Evolutionary conservation across 164 flowering plant genomes (phyloP), one percentile per base, ranked within the genome.

Genomic region (Sedum album): DNA sequence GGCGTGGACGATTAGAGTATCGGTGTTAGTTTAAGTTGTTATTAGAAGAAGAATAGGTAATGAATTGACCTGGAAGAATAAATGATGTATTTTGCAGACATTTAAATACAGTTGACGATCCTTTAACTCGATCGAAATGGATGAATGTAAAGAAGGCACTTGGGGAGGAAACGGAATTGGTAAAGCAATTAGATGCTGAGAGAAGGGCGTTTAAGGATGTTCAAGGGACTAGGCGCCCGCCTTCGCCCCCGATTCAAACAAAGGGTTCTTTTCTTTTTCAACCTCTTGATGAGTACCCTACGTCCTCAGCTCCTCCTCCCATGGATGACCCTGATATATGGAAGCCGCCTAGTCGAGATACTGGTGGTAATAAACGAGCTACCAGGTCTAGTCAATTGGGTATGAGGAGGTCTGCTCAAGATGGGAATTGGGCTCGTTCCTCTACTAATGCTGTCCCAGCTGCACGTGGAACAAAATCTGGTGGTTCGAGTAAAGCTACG

Each of bases 291-390:
- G 99, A 92, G 77, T 95, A 89, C 69, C 99, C 99, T n/a, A 85
- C 90, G 53, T 92, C 97, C 1, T 89, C 99, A 7, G 82, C 48
- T 35, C 5, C 83, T 76, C 88, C 77, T 38, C 77, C 91, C 0
- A 71, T 83, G 78, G 99, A 95, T 79, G 99, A 95, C 79, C 99
- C 99, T 69, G 99, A 95, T 89, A 92, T 95, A 28, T 95, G 99
- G 99, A 82, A 94, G 80, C 99, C 98, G 20, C 99, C 97, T 8
- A 89, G 78, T 74, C 81, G 97, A 60, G 99, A 95, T 46, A 70
- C 49, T 30, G 46, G 73, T 28, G 69, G 85, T 14, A 79, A 76
- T 55, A 85, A 96, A 71, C 88, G 97, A 70, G 72, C 96, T 3
- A 77, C 87, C 5, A 87, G 97, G 76, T 31, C 85, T 71, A 90